Percentiles rank a stretch among this genome's conserved stretches.
These are phyloP conservation scores for Gentiana straminea DNA, from an alignment of 257 asterid genomes.

Conservation along the genomic window DNA sequence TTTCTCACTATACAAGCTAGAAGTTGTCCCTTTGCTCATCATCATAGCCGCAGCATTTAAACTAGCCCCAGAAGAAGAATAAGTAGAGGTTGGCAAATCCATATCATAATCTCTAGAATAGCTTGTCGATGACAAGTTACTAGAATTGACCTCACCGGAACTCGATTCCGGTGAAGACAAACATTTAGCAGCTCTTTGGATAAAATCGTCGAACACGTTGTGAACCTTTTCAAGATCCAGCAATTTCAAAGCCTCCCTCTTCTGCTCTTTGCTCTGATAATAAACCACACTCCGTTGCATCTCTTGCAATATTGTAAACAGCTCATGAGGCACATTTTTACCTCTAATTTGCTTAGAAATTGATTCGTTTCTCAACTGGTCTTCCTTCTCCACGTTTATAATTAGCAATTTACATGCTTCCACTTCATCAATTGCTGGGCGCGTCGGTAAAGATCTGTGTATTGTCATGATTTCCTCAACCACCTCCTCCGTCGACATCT, in stretches of 20 bases:
- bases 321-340: conserved; percentile 62
- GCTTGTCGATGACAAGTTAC: conserved; percentile 3
- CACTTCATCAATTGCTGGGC: conserved; percentile 77
- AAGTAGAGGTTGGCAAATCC: conserved; percentile 16
- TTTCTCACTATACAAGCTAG: conserved; percentile 31
- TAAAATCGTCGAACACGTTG: conserved; percentile 59
- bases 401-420: conserved; percentile 61
- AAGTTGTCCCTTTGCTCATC: conserved; percentile 5
- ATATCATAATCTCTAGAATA: conserved; percentile 20
- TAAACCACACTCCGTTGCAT: conserved; percentile 48
- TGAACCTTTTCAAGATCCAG: conserved; percentile 70
- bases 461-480: conserved; percentile 71
- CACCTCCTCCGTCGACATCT: conserved; percentile 43
- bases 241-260: conserved; percentile 52
- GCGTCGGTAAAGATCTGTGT: conserved; percentile 59
- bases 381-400: conserved; percentile 68
- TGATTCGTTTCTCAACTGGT: conserved; percentile 48
- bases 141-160: conserved; percentile 15
- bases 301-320: conserved; percentile 61
- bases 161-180: conserved; percentile 27
- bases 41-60: conserved; percentile 28
- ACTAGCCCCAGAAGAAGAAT: conserved; percentile 31
- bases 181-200: conserved; percentile 76
- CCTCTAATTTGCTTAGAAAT: conserved; percentile 48
- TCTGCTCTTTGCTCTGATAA: conserved; percentile 63